Evolutionary conservation across 23 red algal species (phyloP).

Genomic region (Pyropia haitanensis): DNA sequence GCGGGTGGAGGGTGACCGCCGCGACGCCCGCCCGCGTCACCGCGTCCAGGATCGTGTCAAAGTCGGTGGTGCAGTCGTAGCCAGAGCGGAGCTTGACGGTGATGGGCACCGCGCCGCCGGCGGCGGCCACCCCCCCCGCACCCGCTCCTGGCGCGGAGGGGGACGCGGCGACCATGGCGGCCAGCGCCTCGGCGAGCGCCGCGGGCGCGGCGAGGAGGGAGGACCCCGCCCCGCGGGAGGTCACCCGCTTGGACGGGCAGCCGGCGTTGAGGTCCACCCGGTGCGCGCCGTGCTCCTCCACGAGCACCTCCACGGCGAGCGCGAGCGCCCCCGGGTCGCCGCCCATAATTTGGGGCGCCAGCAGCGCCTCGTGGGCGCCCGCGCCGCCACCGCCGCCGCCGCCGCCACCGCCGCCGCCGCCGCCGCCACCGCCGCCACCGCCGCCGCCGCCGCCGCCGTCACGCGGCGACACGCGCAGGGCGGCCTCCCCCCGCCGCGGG

Average conservation of each 20-base stretch:
- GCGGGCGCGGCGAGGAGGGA: conserved; percentile 9
- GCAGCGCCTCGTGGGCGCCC: not conserved
- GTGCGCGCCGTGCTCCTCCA: not conserved
- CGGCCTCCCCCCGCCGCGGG: too few relatives aligned
- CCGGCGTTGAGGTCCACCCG: conserved; percentile 25
- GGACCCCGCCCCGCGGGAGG: conserved; percentile 3
- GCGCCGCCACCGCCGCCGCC: not conserved
- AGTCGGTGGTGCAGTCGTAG: conserved; percentile 1
- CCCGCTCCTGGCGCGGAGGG: not conserved
- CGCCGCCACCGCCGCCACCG: not conserved
- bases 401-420: not conserved
- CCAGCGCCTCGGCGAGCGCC: not conserved
- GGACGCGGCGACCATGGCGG: conserved; percentile 13
- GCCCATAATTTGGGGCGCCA: conserved; percentile 16
- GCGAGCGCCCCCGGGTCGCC: conserved; percentile 12
- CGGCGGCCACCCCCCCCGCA: conserved; percentile 1
- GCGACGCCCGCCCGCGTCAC: not conserved
- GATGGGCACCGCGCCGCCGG: not conserved
- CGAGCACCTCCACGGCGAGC: conserved; percentile 4
- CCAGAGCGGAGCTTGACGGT: conserved; percentile 21
- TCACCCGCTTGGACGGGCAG: conserved; percentile 7
- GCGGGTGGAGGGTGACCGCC: conserved; percentile 3
- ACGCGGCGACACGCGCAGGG: too few relatives aligned
- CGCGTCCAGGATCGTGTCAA: conserved; percentile 20
- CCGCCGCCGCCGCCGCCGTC: too few relatives aligned